phyloP scores from a whole-genome alignment of 2,329 filamentous ascomycete species.

The Colletotrichum eremochloae region DNA sequence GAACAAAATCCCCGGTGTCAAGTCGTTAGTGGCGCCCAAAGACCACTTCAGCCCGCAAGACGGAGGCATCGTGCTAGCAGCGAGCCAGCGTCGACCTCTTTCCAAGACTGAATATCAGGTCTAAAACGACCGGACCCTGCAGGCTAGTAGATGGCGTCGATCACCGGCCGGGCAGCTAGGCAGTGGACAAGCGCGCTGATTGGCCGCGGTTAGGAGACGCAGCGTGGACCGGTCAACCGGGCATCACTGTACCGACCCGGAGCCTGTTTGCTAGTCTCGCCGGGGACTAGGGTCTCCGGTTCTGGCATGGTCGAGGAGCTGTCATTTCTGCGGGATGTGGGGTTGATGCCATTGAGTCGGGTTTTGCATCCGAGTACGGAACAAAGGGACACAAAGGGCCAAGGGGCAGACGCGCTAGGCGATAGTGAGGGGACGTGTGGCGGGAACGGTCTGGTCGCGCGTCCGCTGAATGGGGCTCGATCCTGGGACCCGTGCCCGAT shows the following conservation, averaged over 20 bases:
- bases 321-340: not conserved
- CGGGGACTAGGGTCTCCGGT: not conserved
- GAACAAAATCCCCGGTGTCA: too few species aligned
- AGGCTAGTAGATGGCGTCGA: not conserved
- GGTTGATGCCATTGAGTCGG: constrained; percentile 10
- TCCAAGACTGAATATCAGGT: not conserved
- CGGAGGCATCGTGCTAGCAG: not conserved
- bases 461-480: not conserved
- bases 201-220: not conserved
- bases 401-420: not conserved
- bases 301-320: not conserved
- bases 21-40: constrained; percentile 14
- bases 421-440: constrained; percentile 5
- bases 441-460: not conserved
- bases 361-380: too few species aligned
- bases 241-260: not conserved
- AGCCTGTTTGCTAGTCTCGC: not conserved
- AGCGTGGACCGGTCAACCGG: constrained; percentile 7
- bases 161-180: not conserved
- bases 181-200: not conserved
- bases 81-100: not conserved
- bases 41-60: constrained; percentile 4
- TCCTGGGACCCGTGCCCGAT: not conserved
- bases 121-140: not conserved
- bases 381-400: constrained; percentile 10